Evolutionary conservation across 257 asterid genomes (phyloP), one percentile per base, ranked within the genome.

Genomic region (Gentiana straminea): DNA sequence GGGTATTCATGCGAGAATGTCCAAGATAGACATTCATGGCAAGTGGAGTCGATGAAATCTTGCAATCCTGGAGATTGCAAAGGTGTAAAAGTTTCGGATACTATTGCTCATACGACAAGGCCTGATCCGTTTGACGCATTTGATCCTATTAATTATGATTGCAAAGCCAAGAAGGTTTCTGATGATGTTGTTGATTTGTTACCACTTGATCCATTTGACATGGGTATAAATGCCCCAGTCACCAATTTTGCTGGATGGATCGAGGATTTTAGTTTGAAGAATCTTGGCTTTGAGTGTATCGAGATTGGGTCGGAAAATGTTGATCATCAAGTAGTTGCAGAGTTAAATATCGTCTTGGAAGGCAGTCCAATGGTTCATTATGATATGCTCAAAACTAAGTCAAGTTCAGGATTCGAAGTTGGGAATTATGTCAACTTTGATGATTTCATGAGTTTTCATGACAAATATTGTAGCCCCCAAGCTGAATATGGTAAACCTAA

Each of bases 131-230:
- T 86, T 50, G 86, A 60, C 57, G 72, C 46, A 41, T 10, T 41
- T 41, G 2, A 41, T 41, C 46, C 8, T 41, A 5, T 3, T 41
- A 5, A 41, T 10, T 10, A 7, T 5, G 46, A 41, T 3, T 41
- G 8, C 36, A 64, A 62, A 73, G 48, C 63, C 54, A 82, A 73
- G 70, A 76, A 61, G 65, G 58, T 36, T 10, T 45, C 37, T 64
- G 63, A 60, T 62, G 72, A 41, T 41, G 66, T 84, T 59, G 83
- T 55, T 72, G 80, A 77, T 75, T 52, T 77, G 63, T 77, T 88
- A 69, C 97, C 95, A 3, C 54, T 13, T 39, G 91, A 86, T 75
- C 91, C 91, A n/a, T 86, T 86, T 50, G 86, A 60, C 57, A 76
- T 76, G 81, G 73, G 63, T 50, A 64, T 72, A 13, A 57, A 68